These are phyloP conservation scores for Lactarius hengduanensis DNA, from an alignment of 768 basidiomycete genomes.

Conservation along the genomic window DNA sequence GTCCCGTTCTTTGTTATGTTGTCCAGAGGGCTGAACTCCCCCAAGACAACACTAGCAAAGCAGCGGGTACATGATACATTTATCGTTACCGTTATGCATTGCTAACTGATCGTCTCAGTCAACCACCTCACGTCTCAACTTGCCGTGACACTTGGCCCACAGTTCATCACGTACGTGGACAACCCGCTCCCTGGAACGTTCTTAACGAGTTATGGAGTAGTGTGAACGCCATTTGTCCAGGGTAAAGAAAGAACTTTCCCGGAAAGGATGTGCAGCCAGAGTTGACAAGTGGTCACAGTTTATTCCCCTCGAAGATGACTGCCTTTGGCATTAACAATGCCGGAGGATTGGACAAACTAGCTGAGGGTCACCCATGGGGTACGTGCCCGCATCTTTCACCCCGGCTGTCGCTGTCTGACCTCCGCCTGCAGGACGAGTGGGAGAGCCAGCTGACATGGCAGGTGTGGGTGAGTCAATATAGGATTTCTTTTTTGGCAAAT, in stretches of 20 bases:
- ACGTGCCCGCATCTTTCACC: constrained; percentile 20
- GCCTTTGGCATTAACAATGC: constrained; percentile 59
- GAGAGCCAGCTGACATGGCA: constrained; percentile 63
- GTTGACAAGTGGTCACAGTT: constrained; percentile 36
- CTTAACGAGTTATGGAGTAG: constrained; percentile 37
- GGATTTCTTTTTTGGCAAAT: background rate
- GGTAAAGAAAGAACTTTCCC: constrained; percentile 42
- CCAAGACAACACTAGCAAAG: constrained; percentile 78
- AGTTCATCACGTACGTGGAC: constrained; percentile 60
- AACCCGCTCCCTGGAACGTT: background rate
- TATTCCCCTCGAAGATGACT: constrained; percentile 87
- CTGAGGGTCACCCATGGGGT: constrained; percentile 64
- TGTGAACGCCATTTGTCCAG: constrained; percentile 82
- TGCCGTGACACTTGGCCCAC: constrained; percentile 59
- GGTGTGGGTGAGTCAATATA: constrained; percentile 46
- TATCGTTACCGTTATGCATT: background rate
- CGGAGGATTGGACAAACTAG: constrained; percentile 51
- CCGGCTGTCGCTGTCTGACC: background rate
- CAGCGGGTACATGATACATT: constrained; percentile 43
- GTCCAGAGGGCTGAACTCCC: constrained; percentile 3
- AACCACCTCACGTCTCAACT: constrained; percentile 78
- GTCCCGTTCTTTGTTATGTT: constrained; percentile 35
- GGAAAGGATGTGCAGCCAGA: background rate
- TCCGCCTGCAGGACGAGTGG: constrained; percentile 55
- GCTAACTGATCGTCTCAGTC: constrained; percentile 34